phyloP scores from a whole-genome alignment of 2,329 filamentous ascomycete genomes.

The Geosmithia morbida region DNA sequence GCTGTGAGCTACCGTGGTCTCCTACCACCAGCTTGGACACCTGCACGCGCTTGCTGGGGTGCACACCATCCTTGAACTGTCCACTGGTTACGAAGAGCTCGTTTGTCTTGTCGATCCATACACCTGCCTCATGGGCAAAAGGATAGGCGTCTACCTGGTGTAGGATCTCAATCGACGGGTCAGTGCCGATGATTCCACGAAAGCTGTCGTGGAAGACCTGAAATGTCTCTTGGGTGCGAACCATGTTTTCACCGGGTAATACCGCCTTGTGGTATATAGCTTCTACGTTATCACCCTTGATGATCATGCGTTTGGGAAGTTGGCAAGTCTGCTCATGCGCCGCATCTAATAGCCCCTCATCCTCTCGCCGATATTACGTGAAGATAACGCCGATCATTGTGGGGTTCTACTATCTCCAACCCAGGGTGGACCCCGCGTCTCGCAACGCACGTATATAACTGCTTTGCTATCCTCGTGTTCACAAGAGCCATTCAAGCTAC shows the following conservation, averaged over 20 bases:
- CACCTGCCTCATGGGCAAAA: constrained; percentile 33
- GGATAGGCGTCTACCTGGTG: constrained; percentile 22
- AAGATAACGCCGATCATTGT: no score
- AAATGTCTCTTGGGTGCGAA: not conserved
- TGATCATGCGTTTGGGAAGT: no score
- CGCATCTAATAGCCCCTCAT: no score
- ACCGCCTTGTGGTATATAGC: no score
- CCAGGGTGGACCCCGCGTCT: no score
- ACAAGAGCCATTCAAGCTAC: no score
- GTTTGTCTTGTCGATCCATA: constrained; percentile 14
- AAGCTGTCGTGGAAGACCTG: constrained; percentile 5
- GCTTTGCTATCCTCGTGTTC: no score
- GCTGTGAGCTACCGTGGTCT: not conserved
- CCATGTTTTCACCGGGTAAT: not conserved
- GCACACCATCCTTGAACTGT: constrained; percentile 8
- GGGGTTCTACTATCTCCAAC: no score
- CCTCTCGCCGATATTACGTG: no score
- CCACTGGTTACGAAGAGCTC: constrained; percentile 20
- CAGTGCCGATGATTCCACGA: constrained; percentile 15
- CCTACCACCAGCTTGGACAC: not conserved
- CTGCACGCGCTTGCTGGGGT: not conserved
- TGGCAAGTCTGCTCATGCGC: no score
- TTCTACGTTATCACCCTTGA: no score
- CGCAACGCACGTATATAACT: no score
- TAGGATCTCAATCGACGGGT: constrained; percentile 19